phyloP scores from a whole-genome alignment of 129 eudicot genomes.

The Glebionis coronaria region DNA sequence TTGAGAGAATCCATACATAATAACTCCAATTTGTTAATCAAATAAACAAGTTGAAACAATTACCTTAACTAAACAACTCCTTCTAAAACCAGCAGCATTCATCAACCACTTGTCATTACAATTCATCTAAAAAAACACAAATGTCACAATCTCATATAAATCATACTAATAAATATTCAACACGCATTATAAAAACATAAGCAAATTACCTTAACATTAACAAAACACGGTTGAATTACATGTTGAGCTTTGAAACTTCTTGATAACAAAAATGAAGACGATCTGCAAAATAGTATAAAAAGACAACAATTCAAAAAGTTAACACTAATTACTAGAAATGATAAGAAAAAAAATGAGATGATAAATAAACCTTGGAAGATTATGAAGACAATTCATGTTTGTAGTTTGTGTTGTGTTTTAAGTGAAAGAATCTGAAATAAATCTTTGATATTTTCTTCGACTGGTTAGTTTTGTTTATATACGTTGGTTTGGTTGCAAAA shows the following conservation, averaged over 20 bases:
- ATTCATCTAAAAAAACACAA: slow-evolving; percentile 11
- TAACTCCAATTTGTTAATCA: background rate
- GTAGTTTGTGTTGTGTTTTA: background rate
- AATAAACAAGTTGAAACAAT: slow-evolving; percentile 10
- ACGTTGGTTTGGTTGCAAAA: slow-evolving; percentile 1
- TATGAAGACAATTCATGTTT: slow-evolving; percentile 74
- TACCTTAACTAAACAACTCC: slow-evolving; percentile 38
- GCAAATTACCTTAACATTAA: slow-evolving; percentile 35
- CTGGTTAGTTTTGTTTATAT: slow-evolving; percentile 4
- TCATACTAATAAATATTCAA: background rate
- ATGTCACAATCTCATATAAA: slow-evolving; percentile 7
- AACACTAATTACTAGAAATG: background rate
- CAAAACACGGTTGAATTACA: slow-evolving; percentile 31
- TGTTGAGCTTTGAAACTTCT: slow-evolving; percentile 35
- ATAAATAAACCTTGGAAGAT: slow-evolving; percentile 64
- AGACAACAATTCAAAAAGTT: background rate
- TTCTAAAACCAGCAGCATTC: slow-evolving; percentile 33
- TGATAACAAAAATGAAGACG: slow-evolving; percentile 47
- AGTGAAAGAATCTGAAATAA: background rate
- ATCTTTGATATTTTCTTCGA: slow-evolving; percentile 14
- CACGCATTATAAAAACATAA: background rate
- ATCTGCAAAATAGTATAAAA: slow-evolving; percentile 6
- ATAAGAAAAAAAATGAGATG: background rate
- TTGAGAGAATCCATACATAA: background rate
- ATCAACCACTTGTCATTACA: slow-evolving; percentile 24